A percentile compares a stretch with the other conserved stretches of the same genome.
These are phyloP conservation scores for Davidsoniella virescens DNA, from an alignment of 2,329 filamentous ascomycete species.

Conservation along the genomic window DNA sequence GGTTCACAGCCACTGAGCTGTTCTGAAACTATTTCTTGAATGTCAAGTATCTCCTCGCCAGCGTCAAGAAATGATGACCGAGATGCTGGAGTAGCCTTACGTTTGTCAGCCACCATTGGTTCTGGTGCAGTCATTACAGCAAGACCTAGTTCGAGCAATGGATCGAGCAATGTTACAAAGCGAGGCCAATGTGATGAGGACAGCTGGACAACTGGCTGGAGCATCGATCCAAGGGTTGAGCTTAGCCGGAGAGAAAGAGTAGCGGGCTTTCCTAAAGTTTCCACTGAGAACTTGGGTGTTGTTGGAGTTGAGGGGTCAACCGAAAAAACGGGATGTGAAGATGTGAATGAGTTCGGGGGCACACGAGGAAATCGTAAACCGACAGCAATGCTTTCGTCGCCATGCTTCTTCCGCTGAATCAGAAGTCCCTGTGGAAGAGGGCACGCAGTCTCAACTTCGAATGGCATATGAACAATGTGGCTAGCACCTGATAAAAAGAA, in stretches of 20 bases:
- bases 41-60: constrained; percentile 68
- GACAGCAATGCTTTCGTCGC: constrained; percentile 11
- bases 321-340: constrained; percentile 44
- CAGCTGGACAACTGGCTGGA: constrained; percentile 36
- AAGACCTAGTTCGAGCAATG: constrained; percentile 69
- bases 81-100: constrained; percentile 21
- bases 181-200: constrained; percentile 50
- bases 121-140: constrained; percentile 46
- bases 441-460: constrained; percentile 79
- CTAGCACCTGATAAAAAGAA: constrained; percentile 79
- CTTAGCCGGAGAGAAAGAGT: constrained; percentile 35
- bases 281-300: constrained; percentile 33
- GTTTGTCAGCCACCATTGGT: constrained; percentile 18
- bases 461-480: constrained; percentile 83
- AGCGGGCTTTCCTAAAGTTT: constrained; percentile 39
- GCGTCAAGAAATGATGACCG: constrained; percentile 46
- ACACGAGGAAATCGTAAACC: constrained; percentile 36
- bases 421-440: constrained; percentile 70
- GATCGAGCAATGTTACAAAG: constrained; percentile 71
- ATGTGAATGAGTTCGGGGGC: constrained; percentile 71
- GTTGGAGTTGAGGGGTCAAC: constrained; percentile 1
- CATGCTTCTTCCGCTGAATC: constrained; percentile 60
- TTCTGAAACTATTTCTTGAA: constrained; percentile 52
- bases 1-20: constrained; percentile 26
- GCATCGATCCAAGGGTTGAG: constrained; percentile 40